Evolutionary conservation across 805 yeast species (phyloP).

Genomic region (Wickerhamiella nectarea): DNA sequence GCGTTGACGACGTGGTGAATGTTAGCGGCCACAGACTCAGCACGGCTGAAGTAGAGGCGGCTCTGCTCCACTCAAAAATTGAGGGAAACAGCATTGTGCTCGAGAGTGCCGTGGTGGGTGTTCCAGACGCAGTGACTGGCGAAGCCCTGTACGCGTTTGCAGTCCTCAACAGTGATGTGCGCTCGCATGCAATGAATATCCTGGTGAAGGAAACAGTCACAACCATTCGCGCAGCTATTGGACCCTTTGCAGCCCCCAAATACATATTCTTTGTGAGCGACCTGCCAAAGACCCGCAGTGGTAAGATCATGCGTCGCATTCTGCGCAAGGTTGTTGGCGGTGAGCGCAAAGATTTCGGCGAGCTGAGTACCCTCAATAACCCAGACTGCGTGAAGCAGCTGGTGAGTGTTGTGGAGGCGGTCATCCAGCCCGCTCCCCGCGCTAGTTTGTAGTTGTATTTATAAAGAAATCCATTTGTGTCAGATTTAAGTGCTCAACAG

Average conservation of each 20-base stretch:
- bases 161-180: constrained; percentile 39
- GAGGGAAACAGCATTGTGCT: constrained; percentile 51
- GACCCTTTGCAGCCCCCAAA: constrained; percentile 81
- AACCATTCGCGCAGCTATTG: constrained; percentile 71
- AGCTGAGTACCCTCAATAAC: constrained; percentile 66
- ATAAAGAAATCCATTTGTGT: no score
- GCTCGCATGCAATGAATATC: not conserved
- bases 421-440: constrained; percentile 1
- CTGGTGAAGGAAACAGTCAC: constrained; percentile 48
- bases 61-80: constrained; percentile 32
- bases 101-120: constrained; percentile 76
- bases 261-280: constrained; percentile 62
- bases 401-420: constrained; percentile 42
- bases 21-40: constrained; percentile 78
- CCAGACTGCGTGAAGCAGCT: constrained; percentile 65
- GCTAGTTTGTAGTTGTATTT: not conserved
- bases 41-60: constrained; percentile 83
- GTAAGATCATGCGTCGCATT: constrained; percentile 89
- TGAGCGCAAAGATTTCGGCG: constrained; percentile 81
- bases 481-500: no score
- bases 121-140: constrained; percentile 71
- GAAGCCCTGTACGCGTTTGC: constrained; percentile 78
- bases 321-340: constrained; percentile 74
- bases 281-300: constrained; percentile 87
- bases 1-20: constrained; percentile 81